Conservation (phyloP, 805 yeast species). For the Yarrowia hollandica region DNA sequence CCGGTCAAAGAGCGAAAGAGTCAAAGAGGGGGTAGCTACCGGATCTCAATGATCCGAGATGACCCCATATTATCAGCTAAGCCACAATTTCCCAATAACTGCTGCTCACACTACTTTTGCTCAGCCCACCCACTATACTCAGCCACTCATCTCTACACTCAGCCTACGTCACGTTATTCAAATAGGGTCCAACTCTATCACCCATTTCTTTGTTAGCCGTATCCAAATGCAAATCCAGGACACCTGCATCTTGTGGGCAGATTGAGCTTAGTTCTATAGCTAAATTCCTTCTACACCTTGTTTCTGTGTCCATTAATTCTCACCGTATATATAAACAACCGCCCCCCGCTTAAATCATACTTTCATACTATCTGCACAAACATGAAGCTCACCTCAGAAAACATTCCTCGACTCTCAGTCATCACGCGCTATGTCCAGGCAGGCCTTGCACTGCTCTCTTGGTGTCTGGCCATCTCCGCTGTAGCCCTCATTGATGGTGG, state of each 20-base stretch:
- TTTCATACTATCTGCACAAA: background rate
- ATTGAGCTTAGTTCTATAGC: background rate
- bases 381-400: constrained; percentile 1
- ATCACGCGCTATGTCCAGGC: constrained; percentile 18
- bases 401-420: background rate
- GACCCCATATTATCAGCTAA: too few relatives aligned
- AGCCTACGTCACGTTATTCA: constrained; percentile 4
- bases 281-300: background rate
- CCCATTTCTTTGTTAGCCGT: constrained; percentile 9
- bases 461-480: constrained; percentile 26
- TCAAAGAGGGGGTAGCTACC: too few relatives aligned
- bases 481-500: background rate
- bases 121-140: background rate
- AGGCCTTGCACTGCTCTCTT: constrained; percentile 1
- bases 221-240: background rate
- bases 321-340: background rate
- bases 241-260: constrained; percentile 10
- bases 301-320: background rate
- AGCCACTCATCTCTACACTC: constrained; percentile 18
- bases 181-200: background rate
- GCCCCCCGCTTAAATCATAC: background rate
- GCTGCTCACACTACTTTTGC: too few relatives aligned
- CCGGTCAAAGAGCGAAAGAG: too few relatives aligned
- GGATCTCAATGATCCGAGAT: too few relatives aligned
- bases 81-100: background rate